Percentiles rank a stretch among this genome's conserved stretches.
Evolutionary conservation across 2,329 filamentous ascomycete species (phyloP).

Genomic region (Alternaria sp.): DNA sequence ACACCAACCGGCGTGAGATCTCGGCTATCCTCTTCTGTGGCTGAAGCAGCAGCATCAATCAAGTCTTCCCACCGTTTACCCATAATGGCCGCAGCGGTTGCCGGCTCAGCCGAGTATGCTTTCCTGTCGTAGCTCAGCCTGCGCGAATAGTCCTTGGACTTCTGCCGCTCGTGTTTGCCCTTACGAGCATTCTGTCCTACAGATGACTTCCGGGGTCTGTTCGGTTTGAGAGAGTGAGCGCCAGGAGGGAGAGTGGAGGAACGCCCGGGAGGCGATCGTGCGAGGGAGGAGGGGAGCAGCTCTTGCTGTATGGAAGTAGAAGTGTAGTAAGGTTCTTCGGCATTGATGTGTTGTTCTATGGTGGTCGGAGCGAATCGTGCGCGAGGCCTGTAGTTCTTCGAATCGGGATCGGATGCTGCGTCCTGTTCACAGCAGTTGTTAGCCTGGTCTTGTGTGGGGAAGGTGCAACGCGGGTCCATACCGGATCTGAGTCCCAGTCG

Average conservation of each 20-base stretch:
- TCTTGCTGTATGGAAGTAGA: conserved; percentile 70
- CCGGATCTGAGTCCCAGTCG: conserved; percentile 48
- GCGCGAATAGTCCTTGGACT: conserved; percentile 76
- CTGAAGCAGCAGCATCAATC: conserved; percentile 91
- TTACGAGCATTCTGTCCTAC: conserved; percentile 79
- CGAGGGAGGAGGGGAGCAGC: conserved; percentile 80
- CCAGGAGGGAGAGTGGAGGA: conserved; percentile 88
- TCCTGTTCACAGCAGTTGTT: conserved; percentile 39
- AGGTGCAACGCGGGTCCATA: conserved; percentile 27
- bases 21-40: conserved; percentile 86
- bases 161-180: conserved; percentile 79
- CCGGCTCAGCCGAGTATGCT: conserved; percentile 84
- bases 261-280: conserved; percentile 81
- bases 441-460: conserved; percentile 19
- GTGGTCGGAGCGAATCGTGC: conserved; percentile 50
- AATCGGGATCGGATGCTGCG: conserved; percentile 47
- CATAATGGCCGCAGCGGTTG: conserved; percentile 71
- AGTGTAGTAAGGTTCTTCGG: conserved; percentile 49
- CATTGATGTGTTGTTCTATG: conserved; percentile 74
- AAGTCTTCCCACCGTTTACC: conserved; percentile 96
- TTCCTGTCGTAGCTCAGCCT: conserved; percentile 78
- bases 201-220: conserved; percentile 82
- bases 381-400: conserved; percentile 47
- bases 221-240: conserved; percentile 73
- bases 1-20: conserved; percentile 83